phyloP scores from a whole-genome alignment of 805 yeast species.

The Spathaspora sp. region DNA sequence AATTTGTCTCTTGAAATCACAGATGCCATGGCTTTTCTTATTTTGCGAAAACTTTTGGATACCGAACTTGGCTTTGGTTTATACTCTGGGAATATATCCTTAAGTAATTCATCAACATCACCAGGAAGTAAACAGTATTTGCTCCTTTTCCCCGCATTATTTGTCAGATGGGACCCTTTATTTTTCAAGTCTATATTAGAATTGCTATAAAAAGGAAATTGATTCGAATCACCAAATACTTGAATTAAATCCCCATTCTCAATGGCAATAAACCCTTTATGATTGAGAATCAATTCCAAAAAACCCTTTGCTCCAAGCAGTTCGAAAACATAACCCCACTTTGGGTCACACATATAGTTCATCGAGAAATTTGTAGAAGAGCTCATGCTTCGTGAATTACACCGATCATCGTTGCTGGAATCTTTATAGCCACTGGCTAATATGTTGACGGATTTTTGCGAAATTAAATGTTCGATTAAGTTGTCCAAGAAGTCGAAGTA shows the following conservation, averaged over 20 bases:
- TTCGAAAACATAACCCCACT: conserved; percentile 42
- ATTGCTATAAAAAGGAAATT: background rate
- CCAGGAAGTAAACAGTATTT: background rate
- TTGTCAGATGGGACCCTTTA: background rate
- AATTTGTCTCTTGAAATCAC: conserved; percentile 30
- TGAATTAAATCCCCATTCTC: conserved; percentile 14
- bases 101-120: background rate
- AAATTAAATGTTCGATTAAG: conserved; percentile 29
- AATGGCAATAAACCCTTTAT: conserved; percentile 22
- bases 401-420: conserved; percentile 23
- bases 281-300: conserved; percentile 33
- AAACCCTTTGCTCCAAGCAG: conserved; percentile 40
- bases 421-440: conserved; percentile 42
- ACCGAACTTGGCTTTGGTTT: background rate
- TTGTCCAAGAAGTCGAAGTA: conserved; percentile 37
- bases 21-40: conserved; percentile 1
- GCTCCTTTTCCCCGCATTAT: background rate
- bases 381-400: conserved; percentile 32
- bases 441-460: conserved; percentile 29
- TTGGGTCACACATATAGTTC: conserved; percentile 35
- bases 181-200: background rate
- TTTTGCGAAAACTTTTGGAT: conserved; percentile 4
- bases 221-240: conserved; percentile 20
- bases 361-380: conserved; percentile 28
- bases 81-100: background rate